Conservation (phyloP, 768 basidiomycete species). For the Boletales sp. region DNA sequence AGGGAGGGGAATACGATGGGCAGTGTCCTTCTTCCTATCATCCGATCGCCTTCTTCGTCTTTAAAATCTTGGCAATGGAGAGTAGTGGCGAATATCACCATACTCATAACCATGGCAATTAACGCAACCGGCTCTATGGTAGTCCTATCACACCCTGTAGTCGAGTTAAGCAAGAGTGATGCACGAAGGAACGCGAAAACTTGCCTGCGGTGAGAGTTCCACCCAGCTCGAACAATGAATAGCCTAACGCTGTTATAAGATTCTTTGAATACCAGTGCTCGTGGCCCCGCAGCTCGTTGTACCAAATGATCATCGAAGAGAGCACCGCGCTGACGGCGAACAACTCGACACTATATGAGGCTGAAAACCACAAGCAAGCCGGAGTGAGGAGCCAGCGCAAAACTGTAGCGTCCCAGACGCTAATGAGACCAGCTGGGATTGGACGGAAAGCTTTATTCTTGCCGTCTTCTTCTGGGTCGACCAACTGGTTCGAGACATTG, state of each 20-base stretch:
- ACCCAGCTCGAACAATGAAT: constrained; percentile 36
- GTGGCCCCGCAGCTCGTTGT: constrained; percentile 35
- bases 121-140: constrained; percentile 23
- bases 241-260: constrained; percentile 34
- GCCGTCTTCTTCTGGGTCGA: constrained; percentile 39
- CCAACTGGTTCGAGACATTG: constrained; percentile 41
- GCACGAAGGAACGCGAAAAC: not conserved
- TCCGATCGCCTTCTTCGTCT: constrained; percentile 41
- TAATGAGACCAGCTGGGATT: constrained; percentile 43
- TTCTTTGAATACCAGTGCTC: constrained; percentile 34
- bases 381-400: constrained; percentile 37
- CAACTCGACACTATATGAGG: constrained; percentile 30
- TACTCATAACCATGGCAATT: constrained; percentile 29
- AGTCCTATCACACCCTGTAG: constrained; percentile 22
- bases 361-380: constrained; percentile 35
- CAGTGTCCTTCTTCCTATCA: constrained; percentile 38
- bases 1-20: constrained; percentile 41
- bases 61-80: constrained; percentile 35
- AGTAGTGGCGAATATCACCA: constrained; percentile 35
- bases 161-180: constrained; percentile 2
- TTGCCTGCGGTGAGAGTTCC: constrained; percentile 35
- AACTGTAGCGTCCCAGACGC: constrained; percentile 30
- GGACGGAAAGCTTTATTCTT: constrained; percentile 45
- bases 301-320: constrained; percentile 29
- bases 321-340: constrained; percentile 31